A percentile compares a stretch with the other conserved stretches of the same genome.
Evolutionary conservation across 305 asterid species (phyloP).

Genomic region (Rubia peregrina): DNA sequence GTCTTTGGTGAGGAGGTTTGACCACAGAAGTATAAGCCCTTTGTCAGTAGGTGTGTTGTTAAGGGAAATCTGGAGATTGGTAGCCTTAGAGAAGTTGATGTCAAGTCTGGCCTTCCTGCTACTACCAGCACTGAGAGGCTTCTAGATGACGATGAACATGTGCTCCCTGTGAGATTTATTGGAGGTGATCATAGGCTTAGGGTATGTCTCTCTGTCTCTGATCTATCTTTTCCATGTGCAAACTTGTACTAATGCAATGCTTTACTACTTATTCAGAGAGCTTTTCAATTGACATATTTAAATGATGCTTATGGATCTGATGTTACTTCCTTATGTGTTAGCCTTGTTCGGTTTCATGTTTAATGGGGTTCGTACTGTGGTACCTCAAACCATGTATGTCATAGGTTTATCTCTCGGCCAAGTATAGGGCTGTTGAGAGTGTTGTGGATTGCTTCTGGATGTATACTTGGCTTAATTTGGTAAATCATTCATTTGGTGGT

Average conservation of each 20-base stretch:
- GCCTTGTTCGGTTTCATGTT: background rate
- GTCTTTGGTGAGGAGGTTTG: constrained; percentile 83
- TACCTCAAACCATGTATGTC: background rate
- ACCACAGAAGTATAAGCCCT: constrained; percentile 85
- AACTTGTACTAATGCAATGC: background rate
- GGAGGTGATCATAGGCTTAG: constrained; percentile 87
- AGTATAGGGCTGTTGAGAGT: too few species aligned
- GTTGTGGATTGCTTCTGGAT: too few species aligned
- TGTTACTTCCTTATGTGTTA: background rate
- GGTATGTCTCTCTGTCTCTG: constrained; percentile 28
- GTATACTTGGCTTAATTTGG: background rate
- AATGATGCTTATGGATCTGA: background rate
- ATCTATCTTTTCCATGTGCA: background rate
- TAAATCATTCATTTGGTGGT: background rate
- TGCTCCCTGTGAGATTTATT: constrained; percentile 58
- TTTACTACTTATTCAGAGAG: background rate
- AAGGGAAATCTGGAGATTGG: constrained; percentile 68
- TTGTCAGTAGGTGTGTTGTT: constrained; percentile 60
- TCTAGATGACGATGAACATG: constrained; percentile 73
- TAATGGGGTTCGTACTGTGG: background rate
- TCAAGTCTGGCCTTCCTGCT: constrained; percentile 85
- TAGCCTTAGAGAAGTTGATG: constrained; percentile 73
- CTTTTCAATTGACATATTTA: background rate
- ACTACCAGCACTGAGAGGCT: constrained; percentile 85
- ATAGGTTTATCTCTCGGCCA: background rate